Percentiles rank a stretch among this genome's conserved stretches.
Conservation (phyloP, 2,329 filamentous ascomycete species). For the Helotiales sp. region DNA sequence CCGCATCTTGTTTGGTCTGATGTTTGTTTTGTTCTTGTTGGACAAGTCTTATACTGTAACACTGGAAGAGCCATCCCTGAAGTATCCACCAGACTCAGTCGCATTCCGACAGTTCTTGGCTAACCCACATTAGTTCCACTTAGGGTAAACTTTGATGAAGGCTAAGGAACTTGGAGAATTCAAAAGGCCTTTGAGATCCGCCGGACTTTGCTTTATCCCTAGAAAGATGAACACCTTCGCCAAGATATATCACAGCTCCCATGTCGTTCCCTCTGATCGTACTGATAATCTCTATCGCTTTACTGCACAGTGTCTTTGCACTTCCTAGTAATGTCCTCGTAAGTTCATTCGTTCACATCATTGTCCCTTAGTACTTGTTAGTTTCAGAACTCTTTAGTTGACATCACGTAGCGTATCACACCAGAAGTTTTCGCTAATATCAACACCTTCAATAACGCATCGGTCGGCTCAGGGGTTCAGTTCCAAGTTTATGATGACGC, state of each 20-base stretch:
- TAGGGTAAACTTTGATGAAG: conserved; percentile 64
- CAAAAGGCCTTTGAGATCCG: not conserved
- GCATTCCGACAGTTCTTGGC: not conserved
- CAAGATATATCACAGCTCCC: not conserved
- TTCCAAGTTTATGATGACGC: not conserved
- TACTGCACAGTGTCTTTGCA: not conserved
- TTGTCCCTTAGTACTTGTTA: too few relatives aligned
- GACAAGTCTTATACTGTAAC: not conserved
- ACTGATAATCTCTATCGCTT: not conserved
- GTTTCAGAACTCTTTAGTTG: not conserved
- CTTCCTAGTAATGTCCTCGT: conserved; percentile 1
- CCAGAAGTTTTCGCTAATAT: not conserved
- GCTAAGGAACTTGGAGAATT: not conserved
- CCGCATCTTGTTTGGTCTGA: not conserved
- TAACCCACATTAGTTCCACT: conserved; percentile 45
- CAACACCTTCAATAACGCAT: not conserved
- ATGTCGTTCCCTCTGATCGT: not conserved
- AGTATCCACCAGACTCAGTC: not conserved
- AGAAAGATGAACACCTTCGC: not conserved
- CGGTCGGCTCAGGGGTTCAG: not conserved
- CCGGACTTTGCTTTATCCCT: not conserved
- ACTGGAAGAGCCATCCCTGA: not conserved
- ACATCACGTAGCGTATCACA: not conserved
- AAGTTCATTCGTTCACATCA: too few relatives aligned
- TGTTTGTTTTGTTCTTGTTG: not conserved